Evolutionary conservation across 176 grass and related monocot species (phyloP).

Genomic region (Aechmea fasciata): DNA sequence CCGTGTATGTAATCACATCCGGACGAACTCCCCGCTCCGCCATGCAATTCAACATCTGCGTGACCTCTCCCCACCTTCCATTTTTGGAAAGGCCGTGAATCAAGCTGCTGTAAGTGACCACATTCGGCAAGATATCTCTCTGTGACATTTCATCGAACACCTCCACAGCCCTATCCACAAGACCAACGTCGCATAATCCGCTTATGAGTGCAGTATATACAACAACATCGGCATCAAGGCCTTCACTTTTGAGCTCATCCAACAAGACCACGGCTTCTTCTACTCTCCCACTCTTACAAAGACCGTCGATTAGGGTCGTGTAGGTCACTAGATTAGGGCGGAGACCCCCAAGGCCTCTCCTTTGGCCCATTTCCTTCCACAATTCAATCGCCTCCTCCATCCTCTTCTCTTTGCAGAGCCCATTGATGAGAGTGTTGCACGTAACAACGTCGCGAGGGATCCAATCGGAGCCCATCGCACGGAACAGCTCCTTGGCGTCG

Average conservation of each 20-base stretch:
- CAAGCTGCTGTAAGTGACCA: slow-evolving; percentile 36
- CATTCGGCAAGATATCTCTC: slow-evolving; percentile 22
- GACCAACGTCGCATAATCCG: slow-evolving; percentile 15
- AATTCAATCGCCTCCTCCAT: slow-evolving; percentile 4
- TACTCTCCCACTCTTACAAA: slow-evolving; percentile 18
- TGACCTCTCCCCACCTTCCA: slow-evolving; percentile 36
- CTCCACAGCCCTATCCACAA: slow-evolving; percentile 22
- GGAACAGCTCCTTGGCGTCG: slow-evolving; percentile 26
- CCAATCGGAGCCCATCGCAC: slow-evolving; percentile 13
- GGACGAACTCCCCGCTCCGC: slow-evolving; percentile 7
- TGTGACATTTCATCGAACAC: slow-evolving; percentile 24
- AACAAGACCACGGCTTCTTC: slow-evolving; percentile 8
- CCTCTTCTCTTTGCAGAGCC: slow-evolving; percentile 19
- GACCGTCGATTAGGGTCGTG: slow-evolving; percentile 7
- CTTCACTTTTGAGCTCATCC: slow-evolving; percentile 14
- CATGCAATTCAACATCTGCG: slow-evolving; percentile 4
- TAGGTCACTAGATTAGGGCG: slow-evolving; percentile 10
- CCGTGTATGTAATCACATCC: slow-evolving; percentile 12
- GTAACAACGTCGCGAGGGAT: slow-evolving; percentile 19
- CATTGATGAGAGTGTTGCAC: slow-evolving; percentile 19
- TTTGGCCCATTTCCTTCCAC: slow-evolving; percentile 6
- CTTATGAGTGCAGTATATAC: slow-evolving; percentile 33
- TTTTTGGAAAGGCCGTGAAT: slow-evolving; percentile 44
- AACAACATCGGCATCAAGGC: slow-evolving; percentile 20
- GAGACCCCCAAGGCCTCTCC: background rate